Evolutionary conservation across 768 basidiomycete species (phyloP).

Genomic region (Chalciporus chontae): DNA sequence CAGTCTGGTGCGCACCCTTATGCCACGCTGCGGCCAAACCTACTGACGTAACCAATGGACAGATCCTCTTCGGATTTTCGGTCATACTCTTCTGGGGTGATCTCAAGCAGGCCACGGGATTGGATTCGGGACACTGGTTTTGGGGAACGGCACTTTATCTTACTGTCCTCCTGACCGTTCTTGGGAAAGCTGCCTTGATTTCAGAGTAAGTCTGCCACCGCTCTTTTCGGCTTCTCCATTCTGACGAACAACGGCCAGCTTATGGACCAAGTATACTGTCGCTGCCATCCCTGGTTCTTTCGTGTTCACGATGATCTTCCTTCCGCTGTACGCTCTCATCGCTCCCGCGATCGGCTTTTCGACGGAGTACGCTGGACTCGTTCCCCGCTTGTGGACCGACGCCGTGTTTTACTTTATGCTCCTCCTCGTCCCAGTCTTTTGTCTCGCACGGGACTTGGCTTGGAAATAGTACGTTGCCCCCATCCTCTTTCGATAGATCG

Average conservation of each 20-base stretch:
- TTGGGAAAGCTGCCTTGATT: conserved; percentile 95
- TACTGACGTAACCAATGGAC: neutral
- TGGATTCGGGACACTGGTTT: conserved; percentile 94
- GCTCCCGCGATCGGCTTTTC: conserved; percentile 89
- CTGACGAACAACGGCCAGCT: conserved; percentile 39
- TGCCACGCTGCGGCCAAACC: neutral
- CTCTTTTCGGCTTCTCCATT: neutral
- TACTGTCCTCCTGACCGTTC: conserved; percentile 87
- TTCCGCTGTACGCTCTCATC: conserved; percentile 86
- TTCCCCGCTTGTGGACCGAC: conserved; percentile 86
- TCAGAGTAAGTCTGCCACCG: conserved; percentile 73
- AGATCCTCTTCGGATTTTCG: conserved; percentile 89
- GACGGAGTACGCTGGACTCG: conserved; percentile 84
- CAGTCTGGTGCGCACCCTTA: conserved; percentile 58
- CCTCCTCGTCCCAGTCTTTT: conserved; percentile 78
- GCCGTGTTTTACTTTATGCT: conserved; percentile 88
- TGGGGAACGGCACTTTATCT: conserved; percentile 98
- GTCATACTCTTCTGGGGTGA: conserved; percentile 92
- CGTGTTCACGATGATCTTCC: conserved; percentile 91
- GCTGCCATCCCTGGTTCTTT: conserved; percentile 98
- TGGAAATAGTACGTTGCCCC: conserved; percentile 89
- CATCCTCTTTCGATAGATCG: neutral
- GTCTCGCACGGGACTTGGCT: conserved; percentile 81
- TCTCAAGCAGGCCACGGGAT: conserved; percentile 73
- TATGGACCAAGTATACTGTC: conserved; percentile 99